A percentile compares a stretch with the other conserved stretches of the same genome.
These are phyloP conservation scores for Arthrocladium fulminans DNA, from an alignment of 2,329 filamentous ascomycete genomes.

Conservation along the genomic window DNA sequence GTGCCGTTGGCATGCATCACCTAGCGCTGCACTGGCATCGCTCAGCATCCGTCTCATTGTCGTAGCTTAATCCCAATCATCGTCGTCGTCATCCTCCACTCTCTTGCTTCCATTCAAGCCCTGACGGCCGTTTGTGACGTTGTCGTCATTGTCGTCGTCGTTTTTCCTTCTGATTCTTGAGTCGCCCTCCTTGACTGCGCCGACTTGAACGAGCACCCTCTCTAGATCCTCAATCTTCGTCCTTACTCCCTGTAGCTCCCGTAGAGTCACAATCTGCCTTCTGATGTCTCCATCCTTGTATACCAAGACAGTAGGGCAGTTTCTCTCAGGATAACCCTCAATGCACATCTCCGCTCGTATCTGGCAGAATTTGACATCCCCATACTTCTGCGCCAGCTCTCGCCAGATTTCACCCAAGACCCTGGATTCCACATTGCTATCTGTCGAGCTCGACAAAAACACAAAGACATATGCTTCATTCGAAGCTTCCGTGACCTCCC, in stretches of 20 bases:
- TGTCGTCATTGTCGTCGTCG: constrained; percentile 45
- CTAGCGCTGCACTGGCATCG: too few relatives aligned
- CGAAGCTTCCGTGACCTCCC: constrained; percentile 86
- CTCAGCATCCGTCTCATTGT: background rate
- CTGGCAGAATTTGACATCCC: constrained; percentile 95
- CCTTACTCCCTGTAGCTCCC: constrained; percentile 63
- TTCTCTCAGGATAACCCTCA: constrained; percentile 88
- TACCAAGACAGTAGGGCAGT: constrained; percentile 86
- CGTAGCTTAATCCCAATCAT: constrained; percentile 48
- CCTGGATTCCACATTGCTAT: constrained; percentile 75
- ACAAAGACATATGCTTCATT: constrained; percentile 61
- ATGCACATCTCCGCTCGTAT: constrained; percentile 89
- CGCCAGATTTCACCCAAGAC: constrained; percentile 79
- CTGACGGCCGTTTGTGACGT: constrained; percentile 16
- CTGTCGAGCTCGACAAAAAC: constrained; percentile 67
- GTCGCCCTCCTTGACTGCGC: constrained; percentile 70
- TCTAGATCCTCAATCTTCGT: constrained; percentile 70
- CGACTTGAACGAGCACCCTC: constrained; percentile 68
- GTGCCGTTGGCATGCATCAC: too few relatives aligned
- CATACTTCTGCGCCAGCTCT: constrained; percentile 72
- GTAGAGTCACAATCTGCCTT: constrained; percentile 83
- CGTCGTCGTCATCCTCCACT: constrained; percentile 42
- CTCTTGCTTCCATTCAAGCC: constrained; percentile 44
- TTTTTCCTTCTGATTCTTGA: constrained; percentile 60
- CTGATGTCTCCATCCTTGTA: constrained; percentile 90